Evolutionary conservation across 1,284 basidiomycete species (phyloP), one percentile per base, ranked within the genome.

Genomic region (Papiliotrema nemorosa): DNA sequence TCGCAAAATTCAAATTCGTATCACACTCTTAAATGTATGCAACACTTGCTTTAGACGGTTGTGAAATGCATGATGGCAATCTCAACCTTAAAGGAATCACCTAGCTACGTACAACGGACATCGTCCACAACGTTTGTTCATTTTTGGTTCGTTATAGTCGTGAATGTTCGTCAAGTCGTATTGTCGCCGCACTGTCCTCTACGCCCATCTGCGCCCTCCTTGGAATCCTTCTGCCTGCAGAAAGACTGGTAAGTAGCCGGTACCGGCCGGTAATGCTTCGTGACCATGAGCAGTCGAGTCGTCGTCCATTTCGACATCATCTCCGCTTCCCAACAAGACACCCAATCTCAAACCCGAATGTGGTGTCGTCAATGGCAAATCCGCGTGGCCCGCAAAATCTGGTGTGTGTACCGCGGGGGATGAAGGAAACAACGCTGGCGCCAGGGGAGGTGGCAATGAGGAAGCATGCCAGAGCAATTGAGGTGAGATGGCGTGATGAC

Each of bases 341-440:
- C 68, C 68, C n/a, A 73, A 60, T 24, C 67, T 54, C 40, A 72
- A 22, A 2, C 65, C 64, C 6, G 66, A 68, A 25, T 55, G 53
- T 5, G 71, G 62, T 20, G 24, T 42, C 22, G 47, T 22, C 2
- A 49, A n/a, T 13, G n/a, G 36, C 14, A 44, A 13, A 3, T 16
- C 24, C 3, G 16, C 21, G 54, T 44, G 41, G 5, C 49, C 42
- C 2, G 34, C 42, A 36, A 53, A 59, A 14, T 54, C 52, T 12
- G 58, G 57, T 7, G 64, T 60, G 7, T 54, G 58, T 20, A 41
- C 44, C 6, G 57, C 59, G 7, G 66, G 64, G 5, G 64, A 65
- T 48, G 50, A 54, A 38, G 66, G 67, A 53, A 68, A 70, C 2
- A 66, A 40, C 5, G 60, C 50, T 5, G 66, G 64, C 21, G 54